Conservation (phyloP, 2,329 filamentous ascomycete species). For the Botryotinia calthae region DNA sequence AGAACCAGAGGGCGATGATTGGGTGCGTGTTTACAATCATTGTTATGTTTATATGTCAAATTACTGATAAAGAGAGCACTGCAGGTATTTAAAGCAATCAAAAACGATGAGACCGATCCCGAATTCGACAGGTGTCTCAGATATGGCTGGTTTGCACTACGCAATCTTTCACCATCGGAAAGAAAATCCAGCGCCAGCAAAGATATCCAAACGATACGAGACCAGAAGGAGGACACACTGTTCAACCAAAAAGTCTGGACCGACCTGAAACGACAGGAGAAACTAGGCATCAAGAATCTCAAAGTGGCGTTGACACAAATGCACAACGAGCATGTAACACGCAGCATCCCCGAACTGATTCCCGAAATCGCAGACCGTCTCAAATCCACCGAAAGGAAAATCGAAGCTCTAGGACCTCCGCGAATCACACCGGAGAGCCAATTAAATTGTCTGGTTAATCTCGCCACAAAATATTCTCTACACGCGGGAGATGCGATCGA, state of each 20-base stretch:
- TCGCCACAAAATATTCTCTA: background rate
- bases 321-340: conserved; percentile 16
- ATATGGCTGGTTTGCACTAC: conserved; percentile 11
- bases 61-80: background rate
- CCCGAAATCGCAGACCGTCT: conserved; percentile 1
- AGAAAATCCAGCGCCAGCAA: background rate
- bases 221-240: background rate
- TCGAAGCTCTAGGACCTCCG: background rate
- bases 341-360: conserved; percentile 20
- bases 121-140: background rate
- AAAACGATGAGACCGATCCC: background rate
- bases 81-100: background rate
- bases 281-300: conserved; percentile 5
- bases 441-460: background rate
- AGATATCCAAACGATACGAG: background rate
- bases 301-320: conserved; percentile 8
- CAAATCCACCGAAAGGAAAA: no score
- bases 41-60: no score
- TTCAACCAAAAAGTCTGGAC: background rate
- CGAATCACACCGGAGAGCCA: background rate
- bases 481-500: conserved; percentile 1
- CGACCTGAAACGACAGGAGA: background rate
- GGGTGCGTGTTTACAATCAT: background rate
- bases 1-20: background rate
- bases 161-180: background rate